Percentiles rank a stretch among this genome's conserved stretches.
Evolutionary conservation across 257 asterid species (phyloP).

Genomic region (Marsdenia floribunda): DNA sequence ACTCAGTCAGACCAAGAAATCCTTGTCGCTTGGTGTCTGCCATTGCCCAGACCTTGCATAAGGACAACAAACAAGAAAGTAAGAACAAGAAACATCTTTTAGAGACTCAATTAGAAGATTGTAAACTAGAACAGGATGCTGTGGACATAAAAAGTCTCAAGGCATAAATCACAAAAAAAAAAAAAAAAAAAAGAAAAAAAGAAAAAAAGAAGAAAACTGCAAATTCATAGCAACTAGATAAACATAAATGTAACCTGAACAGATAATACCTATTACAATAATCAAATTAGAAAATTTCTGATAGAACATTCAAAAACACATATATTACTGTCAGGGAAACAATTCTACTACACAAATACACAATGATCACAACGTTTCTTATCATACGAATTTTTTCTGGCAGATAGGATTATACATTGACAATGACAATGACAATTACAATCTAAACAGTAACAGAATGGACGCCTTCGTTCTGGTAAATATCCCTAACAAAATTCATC

Average conservation of each 20-base stretch:
- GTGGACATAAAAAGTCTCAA: not conserved
- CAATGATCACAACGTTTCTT: not conserved
- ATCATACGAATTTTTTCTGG: not conserved
- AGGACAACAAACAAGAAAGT: conserved; percentile 14
- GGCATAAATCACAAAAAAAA: not conserved
- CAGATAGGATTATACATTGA: not conserved
- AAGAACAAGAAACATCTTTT: not conserved
- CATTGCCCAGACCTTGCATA: conserved; percentile 81
- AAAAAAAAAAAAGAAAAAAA: not conserved
- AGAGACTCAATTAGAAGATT: not conserved
- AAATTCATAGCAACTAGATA: not conserved
- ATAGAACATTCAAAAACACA: not conserved
- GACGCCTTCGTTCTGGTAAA: not conserved
- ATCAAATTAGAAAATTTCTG: not conserved
- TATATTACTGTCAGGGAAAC: not conserved
- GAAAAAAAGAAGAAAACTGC: not conserved
- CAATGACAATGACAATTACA: not conserved
- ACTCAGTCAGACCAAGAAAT: conserved; percentile 72
- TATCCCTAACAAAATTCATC: not conserved
- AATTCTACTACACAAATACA: not conserved
- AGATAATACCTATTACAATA: not conserved
- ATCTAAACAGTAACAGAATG: not conserved
- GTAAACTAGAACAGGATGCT: not conserved
- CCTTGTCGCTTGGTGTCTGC: conserved; percentile 91
- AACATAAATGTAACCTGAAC: not conserved